Evolutionary conservation across 352 stramenopile genomes (phyloP), one percentile per base, ranked within the genome.

Genomic region (Vaucheria bursata): DNA sequence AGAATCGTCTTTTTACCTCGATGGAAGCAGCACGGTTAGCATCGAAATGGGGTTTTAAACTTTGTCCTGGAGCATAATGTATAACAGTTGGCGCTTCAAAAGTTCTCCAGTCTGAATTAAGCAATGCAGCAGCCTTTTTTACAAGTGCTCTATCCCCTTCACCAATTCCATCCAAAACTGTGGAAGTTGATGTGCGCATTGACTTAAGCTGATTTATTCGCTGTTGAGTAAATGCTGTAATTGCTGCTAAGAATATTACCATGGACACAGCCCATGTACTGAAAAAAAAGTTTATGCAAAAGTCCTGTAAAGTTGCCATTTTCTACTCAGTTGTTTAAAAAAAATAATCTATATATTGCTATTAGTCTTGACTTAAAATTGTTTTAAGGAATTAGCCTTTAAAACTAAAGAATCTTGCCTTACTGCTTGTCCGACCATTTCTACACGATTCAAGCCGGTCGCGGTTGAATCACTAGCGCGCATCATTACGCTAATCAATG

Each of bases 1-100:
- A n/a, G n/a, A n/a, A n/a, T n/a, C n/a, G n/a, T 72, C 29, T 88
- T 25, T 71, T 78, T 83, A 89, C 85, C 83, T 90, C 85, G 5
- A 83, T 84, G 31, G 84, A 76, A 7, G 86, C 85, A 0, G 83
- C 87, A 64, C 81, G 69, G 77, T 88, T 89, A 2, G 86, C 86
- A 83, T 91, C 87, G 74, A 85, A 90, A 79, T 91, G 87, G 25
- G 86, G 86, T 0, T 85, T 85, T n/a, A 91, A 74, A 5, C 79
- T 52, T 79, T 91, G 85, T 73, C 84, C 84, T 29, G 73, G 49
- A 80, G 89, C 85, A 79, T 91, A 91, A 72, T 79, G 73, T 70
- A 90, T 89, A 18, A 90, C 81, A n/a, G 86, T 89, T n/a, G 85
- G 86, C 25, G 85, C 86, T 76, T 90, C 87, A 78, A 89, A 89